Evolutionary conservation across 2,329 filamentous ascomycete species (phyloP).

Genomic region (Fusarium globosum): DNA sequence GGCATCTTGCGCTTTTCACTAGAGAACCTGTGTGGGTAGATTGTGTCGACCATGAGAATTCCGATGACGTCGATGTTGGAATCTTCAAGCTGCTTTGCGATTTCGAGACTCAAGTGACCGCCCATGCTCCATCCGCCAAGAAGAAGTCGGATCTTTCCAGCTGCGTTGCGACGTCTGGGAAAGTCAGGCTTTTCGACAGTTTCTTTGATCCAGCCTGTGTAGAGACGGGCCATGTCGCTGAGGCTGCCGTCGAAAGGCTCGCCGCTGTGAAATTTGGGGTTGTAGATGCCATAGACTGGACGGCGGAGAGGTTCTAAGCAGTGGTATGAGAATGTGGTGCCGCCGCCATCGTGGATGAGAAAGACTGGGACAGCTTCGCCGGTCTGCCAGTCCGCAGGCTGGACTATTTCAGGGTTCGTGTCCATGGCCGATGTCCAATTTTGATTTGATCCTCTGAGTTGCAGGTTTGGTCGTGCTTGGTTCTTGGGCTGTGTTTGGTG

Average conservation of each 20-base stretch:
- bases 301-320: conserved; percentile 62
- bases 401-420: conserved; percentile 49
- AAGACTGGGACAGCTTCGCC: conserved; percentile 58
- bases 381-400: conserved; percentile 48
- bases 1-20: conserved; percentile 16
- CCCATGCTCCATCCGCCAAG: conserved; percentile 69
- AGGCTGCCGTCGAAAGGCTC: conserved; percentile 63
- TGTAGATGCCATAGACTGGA: conserved; percentile 64
- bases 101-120: conserved; percentile 62
- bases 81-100: conserved; percentile 58
- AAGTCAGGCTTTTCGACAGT: conserved; percentile 49
- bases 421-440: conserved; percentile 28
- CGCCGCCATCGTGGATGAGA: conserved; percentile 70
- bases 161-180: conserved; percentile 40
- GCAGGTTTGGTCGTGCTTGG: not conserved
- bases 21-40: conserved; percentile 49
- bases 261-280: conserved; percentile 62
- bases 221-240: conserved; percentile 64
- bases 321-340: conserved; percentile 68
- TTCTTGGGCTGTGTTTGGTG: not conserved
- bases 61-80: conserved; percentile 56
- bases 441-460: not conserved
- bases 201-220: conserved; percentile 58
- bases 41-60: conserved; percentile 64
- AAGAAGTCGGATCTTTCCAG: conserved; percentile 54